phyloP scores from a whole-genome alignment of 176 grass and related monocot genomes.

The Olyra latifolia region DNA sequence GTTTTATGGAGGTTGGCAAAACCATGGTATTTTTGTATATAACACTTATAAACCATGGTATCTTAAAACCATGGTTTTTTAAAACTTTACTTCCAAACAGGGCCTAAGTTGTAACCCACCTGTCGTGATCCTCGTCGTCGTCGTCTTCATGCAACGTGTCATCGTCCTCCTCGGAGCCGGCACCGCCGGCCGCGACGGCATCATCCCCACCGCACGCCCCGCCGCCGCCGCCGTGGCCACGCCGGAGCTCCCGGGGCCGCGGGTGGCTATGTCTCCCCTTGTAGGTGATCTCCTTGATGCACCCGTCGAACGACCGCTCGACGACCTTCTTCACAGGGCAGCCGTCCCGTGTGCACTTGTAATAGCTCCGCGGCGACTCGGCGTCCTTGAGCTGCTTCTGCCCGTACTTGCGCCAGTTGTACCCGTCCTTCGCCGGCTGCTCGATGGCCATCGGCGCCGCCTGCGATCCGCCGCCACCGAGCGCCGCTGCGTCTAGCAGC shows the following conservation, averaged over 20 bases:
- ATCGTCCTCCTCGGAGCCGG: constrained; percentile 8
- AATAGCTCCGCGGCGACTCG: constrained; percentile 81
- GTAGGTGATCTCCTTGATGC: constrained; percentile 86
- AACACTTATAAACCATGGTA: no score
- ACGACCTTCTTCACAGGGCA: constrained; percentile 82
- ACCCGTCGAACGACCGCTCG: constrained; percentile 64
- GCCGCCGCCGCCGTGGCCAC: not conserved
- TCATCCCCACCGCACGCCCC: not conserved
- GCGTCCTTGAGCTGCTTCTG: constrained; percentile 88
- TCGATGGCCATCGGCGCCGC: constrained; percentile 39
- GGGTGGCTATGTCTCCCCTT: constrained; percentile 73
- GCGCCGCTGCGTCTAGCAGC: constrained; percentile 8
- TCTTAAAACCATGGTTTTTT: no score
- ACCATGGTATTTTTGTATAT: no score
- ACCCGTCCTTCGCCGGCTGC: constrained; percentile 77
- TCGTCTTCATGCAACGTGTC: constrained; percentile 26
- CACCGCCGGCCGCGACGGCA: not conserved
- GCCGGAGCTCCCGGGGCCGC: constrained; percentile 7
- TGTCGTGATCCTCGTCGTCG: constrained; percentile 6
- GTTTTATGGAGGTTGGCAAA: no score
- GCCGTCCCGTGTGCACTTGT: constrained; percentile 62
- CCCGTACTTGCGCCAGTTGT: constrained; percentile 87
- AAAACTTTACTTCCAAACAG: no score
- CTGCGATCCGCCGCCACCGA: constrained; percentile 17
- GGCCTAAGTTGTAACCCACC: no score